Conservation (phyloP, 1,284 basidiomycete species). For the Ganoderma lingzhi region DNA sequence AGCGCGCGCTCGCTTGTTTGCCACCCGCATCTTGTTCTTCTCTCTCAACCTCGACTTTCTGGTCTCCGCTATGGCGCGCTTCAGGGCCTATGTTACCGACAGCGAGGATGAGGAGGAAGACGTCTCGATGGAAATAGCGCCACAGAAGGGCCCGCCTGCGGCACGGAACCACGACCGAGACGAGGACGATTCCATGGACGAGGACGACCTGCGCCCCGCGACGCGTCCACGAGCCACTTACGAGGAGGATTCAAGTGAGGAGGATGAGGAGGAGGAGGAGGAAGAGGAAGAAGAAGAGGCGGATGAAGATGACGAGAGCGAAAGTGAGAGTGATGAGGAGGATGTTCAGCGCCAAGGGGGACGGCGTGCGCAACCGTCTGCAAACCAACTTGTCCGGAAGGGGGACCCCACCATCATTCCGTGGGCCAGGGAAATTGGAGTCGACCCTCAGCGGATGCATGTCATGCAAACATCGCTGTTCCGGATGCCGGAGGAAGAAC, state of each 20-base stretch:
- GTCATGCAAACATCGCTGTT: conserved; percentile 94
- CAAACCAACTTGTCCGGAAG: background rate
- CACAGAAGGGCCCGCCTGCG: conserved; percentile 13
- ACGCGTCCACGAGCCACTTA: conserved; percentile 10
- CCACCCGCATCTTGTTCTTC: background rate
- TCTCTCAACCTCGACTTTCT: background rate
- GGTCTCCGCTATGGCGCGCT: conserved; percentile 32
- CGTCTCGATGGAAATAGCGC: conserved; percentile 26
- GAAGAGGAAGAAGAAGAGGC: conserved; percentile 19
- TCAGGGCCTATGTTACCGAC: conserved; percentile 37
- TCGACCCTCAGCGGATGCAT: conserved; percentile 86
- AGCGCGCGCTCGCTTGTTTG: background rate
- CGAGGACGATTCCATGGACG: conserved; percentile 31
- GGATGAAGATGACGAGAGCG: conserved; percentile 26
- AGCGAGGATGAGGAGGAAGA: conserved; percentile 39
- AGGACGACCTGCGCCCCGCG: conserved; percentile 23
- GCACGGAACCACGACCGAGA: conserved; percentile 13
- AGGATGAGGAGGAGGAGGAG: conserved; percentile 14
- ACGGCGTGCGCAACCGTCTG: conserved; percentile 12
- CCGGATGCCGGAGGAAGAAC: conserved; percentile 74
- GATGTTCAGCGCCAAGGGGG: conserved; percentile 11
- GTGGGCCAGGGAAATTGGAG: conserved; percentile 74
- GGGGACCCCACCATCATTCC: conserved; percentile 50
- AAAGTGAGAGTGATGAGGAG: conserved; percentile 28
- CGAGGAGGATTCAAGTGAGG: conserved; percentile 17